Conservation (phyloP, 352 stramenopile genomes). For the Phytopythium delawarense region DNA sequence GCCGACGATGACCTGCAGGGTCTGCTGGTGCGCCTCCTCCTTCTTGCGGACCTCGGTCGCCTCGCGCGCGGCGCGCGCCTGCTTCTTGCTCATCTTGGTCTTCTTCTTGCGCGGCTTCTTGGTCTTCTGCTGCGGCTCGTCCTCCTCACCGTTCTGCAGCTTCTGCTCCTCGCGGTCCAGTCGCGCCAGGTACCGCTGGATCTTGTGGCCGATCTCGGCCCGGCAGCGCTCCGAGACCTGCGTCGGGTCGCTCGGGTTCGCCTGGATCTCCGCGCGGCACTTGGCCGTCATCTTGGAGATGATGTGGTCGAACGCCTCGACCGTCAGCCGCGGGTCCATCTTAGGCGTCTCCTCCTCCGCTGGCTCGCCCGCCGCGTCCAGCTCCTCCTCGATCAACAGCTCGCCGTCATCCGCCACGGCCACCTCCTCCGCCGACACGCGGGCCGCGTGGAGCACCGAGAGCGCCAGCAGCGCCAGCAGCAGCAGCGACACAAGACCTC, state of each 20-base stretch:
- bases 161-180: slow-evolving; percentile 33
- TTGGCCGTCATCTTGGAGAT: slow-evolving; percentile 72
- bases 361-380: slow-evolving; percentile 26
- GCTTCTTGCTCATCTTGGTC: slow-evolving; percentile 68
- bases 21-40: slow-evolving; percentile 61
- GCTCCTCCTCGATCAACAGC: slow-evolving; percentile 35
- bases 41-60: slow-evolving; percentile 57
- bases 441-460: slow-evolving; percentile 15
- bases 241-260: slow-evolving; percentile 53
- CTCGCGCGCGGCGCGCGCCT: slow-evolving; percentile 44
- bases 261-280: slow-evolving; percentile 68
- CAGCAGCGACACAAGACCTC: slow-evolving; percentile 36
- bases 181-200: slow-evolving; percentile 61
- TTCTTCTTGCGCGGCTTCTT: slow-evolving; percentile 43
- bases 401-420: slow-evolving; percentile 33
- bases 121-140: slow-evolving; percentile 27
- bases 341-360: slow-evolving; percentile 14
- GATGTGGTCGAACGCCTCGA: slow-evolving; percentile 60
- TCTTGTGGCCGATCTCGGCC: slow-evolving; percentile 41
- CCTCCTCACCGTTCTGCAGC: slow-evolving; percentile 24
- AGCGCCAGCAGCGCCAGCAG: slow-evolving; percentile 40
- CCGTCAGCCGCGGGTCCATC: slow-evolving; percentile 44
- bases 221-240: slow-evolving; percentile 70
- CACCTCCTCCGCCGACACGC: slow-evolving; percentile 22
- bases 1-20: slow-evolving; percentile 60